Conservation (phyloP, 257 asterid genomes). For the Vinca minor region DNA sequence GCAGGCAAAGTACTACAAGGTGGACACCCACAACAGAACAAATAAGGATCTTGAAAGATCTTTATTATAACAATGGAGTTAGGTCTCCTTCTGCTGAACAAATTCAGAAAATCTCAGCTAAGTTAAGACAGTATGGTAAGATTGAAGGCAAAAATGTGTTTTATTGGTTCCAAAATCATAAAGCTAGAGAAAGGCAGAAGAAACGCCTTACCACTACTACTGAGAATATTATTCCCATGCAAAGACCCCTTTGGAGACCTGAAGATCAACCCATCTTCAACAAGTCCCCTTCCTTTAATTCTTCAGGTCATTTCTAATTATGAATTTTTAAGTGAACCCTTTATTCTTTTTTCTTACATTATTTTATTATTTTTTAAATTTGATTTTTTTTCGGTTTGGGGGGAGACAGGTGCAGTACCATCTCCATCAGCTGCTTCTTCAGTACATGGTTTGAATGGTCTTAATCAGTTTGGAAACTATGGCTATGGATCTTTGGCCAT, state of each 20-base stretch:
- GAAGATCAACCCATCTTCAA: conserved; percentile 24
- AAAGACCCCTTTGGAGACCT: conserved; percentile 18
- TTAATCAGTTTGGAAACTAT: conserved; percentile 35
- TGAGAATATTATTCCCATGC: conserved; percentile 16
- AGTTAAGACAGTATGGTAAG: conserved; percentile 87
- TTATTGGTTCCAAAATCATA: conserved; percentile 97
- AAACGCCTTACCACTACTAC: conserved; percentile 50
- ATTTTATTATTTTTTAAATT: background rate
- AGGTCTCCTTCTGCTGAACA: conserved; percentile 92
- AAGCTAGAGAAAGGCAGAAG: conserved; percentile 96
- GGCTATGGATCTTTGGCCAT: conserved; percentile 69
- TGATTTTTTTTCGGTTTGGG: background rate
- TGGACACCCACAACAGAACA: conserved; percentile 98
- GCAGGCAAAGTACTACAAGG: conserved; percentile 84
- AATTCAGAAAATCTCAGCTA: conserved; percentile 87
- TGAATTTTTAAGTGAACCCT: background rate
- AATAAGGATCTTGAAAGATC: conserved; percentile 82
- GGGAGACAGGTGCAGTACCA: conserved; percentile 36
- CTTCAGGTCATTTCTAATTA: conserved; percentile 2
- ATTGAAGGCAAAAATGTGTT: conserved; percentile 95
- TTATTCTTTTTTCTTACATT: too few species aligned
- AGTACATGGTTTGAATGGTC: conserved; percentile 22
- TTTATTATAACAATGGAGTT: conserved; percentile 93
- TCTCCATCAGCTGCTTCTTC: conserved; percentile 42
- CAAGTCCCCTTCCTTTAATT: conserved; percentile 27